phyloP scores from a whole-genome alignment of 306 rosid species.

The Purshia tridentata region DNA sequence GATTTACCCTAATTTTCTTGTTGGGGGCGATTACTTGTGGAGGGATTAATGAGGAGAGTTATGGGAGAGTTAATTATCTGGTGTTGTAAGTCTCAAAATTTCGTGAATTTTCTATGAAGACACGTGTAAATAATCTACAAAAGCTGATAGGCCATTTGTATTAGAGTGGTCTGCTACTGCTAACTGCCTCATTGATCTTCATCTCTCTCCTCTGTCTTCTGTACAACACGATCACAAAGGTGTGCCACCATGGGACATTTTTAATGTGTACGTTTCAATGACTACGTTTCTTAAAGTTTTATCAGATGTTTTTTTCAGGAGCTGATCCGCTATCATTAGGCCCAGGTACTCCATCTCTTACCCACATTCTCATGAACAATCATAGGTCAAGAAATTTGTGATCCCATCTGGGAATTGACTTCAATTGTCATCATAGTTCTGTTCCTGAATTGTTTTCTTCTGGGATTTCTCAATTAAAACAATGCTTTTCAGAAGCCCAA shows the following conservation, averaged over 20 bases:
- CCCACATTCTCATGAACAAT: not conserved
- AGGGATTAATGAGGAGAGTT: constrained; percentile 88
- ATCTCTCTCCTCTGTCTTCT: not conserved
- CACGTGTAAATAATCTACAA: not conserved
- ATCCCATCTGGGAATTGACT: constrained; percentile 1
- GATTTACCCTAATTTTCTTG: constrained; percentile 91
- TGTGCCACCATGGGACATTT: not conserved
- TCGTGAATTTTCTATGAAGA: not conserved
- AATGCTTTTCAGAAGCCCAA: not conserved
- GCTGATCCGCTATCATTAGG: not conserved
- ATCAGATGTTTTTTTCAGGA: not conserved
- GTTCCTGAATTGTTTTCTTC: not conserved
- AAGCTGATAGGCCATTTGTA: not conserved
- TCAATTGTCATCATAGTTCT: not conserved
- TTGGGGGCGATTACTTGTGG: constrained; percentile 82
- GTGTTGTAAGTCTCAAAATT: too few relatives aligned
- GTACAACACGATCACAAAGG: not conserved
- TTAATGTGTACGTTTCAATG: not conserved
- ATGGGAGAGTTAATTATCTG: too few relatives aligned
- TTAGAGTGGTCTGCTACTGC: not conserved
- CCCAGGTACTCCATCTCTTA: not conserved
- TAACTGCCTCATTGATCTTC: not conserved
- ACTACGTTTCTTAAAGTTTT: not conserved
- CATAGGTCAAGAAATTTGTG: not conserved
- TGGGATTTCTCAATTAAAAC: not conserved